Evolutionary conservation across 805 yeast genomes (phyloP), one percentile per base, ranked within the genome.

Genomic region (Metschnikowia lachancei): DNA sequence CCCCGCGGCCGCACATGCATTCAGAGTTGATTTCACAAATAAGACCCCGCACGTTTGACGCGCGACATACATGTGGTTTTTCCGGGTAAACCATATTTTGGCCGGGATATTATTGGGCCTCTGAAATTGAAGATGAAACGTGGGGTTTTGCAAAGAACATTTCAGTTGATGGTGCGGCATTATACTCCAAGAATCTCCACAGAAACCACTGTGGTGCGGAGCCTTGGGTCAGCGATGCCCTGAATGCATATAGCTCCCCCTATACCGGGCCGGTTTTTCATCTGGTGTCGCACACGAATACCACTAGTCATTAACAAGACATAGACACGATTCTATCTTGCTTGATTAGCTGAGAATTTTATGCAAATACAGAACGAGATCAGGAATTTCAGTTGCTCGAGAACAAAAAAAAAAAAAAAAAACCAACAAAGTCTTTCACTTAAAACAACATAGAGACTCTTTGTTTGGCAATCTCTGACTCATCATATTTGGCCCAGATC

Each of bases 1-100:
- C 46, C 24, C 26, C 46, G 46, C 46, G 41, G 46, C 36, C 37
- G 37, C 32, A 36, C 41, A 28, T 42, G 45, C 45, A 36, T 35
- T 28, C 18, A 34, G 29, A 36, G 39, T 20, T 20, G 39, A 30
- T 20, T 37, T 26, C n/a, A 26, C 32, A 17, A 30, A 37, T 26
- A 26, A 26, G 37, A 29, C 36, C n/a, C 32, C 16, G 28, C 20
- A 13, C 30, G 13, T 13, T 4, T 29, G 36, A 31, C 19, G 43
- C 36, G 31, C 36, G 43, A 39, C 36, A 31, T 4, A 20, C 22
- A 18, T 12, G 4, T 2, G 13, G 24, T 22, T 37, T 24, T 20
- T 37, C 33, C 41, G 33, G 32, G 12, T 24, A 5, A 22, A 22
- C 4, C 28, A 12, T 26, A 26, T 26, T 26, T 26, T n/a, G n/a